Conservation (phyloP, 208 protist species). For the Porcisia deanei region DNA sequence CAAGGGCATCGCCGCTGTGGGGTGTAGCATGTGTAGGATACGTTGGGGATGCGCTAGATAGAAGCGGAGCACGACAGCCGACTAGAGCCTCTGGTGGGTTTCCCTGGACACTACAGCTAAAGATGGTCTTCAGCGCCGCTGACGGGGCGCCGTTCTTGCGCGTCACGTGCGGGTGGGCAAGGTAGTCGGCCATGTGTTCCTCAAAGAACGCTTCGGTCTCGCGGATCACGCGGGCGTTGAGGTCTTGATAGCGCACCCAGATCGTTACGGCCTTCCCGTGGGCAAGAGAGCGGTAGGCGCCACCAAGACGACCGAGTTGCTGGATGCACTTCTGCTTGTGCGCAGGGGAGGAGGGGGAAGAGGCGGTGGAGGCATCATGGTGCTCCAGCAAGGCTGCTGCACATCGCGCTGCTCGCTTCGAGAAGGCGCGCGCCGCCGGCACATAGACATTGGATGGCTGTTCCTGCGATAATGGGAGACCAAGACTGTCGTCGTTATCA, state of each 20-base stretch:
- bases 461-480: background rate
- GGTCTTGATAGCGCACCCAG: slow-evolving; percentile 36
- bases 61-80: background rate
- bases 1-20: background rate
- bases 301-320: slow-evolving; percentile 48
- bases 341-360: background rate
- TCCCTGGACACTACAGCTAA: background rate
- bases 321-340: slow-evolving; percentile 9
- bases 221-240: slow-evolving; percentile 27
- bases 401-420: slow-evolving; percentile 27
- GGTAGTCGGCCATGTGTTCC: background rate
- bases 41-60: background rate
- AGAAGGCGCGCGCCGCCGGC: slow-evolving; percentile 16
- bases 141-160: slow-evolving; percentile 4
- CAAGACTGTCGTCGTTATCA: slow-evolving; percentile 30
- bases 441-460: background rate
- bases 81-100: background rate
- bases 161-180: slow-evolving; percentile 3
- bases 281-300: slow-evolving; percentile 46
- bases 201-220: slow-evolving; percentile 41
- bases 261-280: slow-evolving; percentile 34
- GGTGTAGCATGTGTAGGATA: background rate
- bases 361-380: background rate
- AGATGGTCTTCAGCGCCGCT: slow-evolving; percentile 5
- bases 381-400: slow-evolving; percentile 20